Evolutionary conservation across 371 early-diverging fungal species (phyloP).

Genomic region (Mucor lusitanicus): DNA sequence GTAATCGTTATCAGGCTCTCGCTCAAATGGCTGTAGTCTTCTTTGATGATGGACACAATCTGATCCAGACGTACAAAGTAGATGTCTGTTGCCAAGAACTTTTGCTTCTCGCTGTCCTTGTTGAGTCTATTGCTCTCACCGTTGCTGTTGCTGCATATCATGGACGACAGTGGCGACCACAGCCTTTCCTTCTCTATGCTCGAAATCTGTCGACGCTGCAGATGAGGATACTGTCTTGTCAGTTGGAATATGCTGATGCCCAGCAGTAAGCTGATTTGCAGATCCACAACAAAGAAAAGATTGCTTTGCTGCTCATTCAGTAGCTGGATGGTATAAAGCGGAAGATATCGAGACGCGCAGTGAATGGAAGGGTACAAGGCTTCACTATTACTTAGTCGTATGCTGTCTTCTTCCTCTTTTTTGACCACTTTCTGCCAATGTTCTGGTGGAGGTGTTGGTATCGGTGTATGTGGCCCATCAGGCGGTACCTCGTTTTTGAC

Average conservation of each 20-base stretch:
- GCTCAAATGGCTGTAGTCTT: constrained; percentile 64
- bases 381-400: constrained; percentile 1
- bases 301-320: constrained; percentile 31
- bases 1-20: constrained; percentile 69
- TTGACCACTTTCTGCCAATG: constrained; percentile 42
- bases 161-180: constrained; percentile 70
- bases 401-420: constrained; percentile 32
- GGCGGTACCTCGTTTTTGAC: constrained; percentile 31
- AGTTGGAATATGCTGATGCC: constrained; percentile 52
- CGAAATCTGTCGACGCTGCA: constrained; percentile 56
- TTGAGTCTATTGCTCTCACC: constrained; percentile 25
- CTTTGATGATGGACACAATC: constrained; percentile 59
- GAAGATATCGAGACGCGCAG: constrained; percentile 44
- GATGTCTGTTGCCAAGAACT: constrained; percentile 57
- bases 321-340: constrained; percentile 70
- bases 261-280: constrained; percentile 65
- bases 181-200: constrained; percentile 66
- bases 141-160: constrained; percentile 44
- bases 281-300: constrained; percentile 66
- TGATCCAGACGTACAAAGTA: constrained; percentile 71
- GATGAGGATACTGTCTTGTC: constrained; percentile 58
- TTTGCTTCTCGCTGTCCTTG: constrained; percentile 57
- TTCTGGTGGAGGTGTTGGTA: constrained; percentile 54
- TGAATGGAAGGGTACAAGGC: constrained; percentile 25
- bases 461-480: constrained; percentile 46